Base-by-base conservation (phyloP, 805 yeast genomes). In the Schwanniomyces pseudopolymorphus region DNA sequence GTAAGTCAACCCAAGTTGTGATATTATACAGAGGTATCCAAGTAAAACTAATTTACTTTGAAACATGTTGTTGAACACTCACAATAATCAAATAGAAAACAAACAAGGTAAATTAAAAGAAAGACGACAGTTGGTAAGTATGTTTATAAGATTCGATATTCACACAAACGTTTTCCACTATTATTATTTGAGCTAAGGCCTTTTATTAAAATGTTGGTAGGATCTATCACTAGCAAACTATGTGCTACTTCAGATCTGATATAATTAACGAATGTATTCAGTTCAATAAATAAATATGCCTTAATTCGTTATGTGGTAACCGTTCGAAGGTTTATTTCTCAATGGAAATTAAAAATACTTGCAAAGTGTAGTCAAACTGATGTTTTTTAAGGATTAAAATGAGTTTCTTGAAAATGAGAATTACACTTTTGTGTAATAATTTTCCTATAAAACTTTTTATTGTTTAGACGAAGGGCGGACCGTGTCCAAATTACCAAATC, bases 401-500 rank as follows among this genome's bases (percentile, higher is more conserved):
- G 33, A 27, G 33, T 27, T 27, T 13, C 14, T 27, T 16, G 10
- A 31, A 17, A 14, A 6, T 14, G 35, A 17, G 13, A 43, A 33
- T 36, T 26, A 19, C 13, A 27, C 11, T 43, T 43, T 43, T 43
- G 46, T 43, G 46, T 37, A 38, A 43, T 36, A 43, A 43, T 43
- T 43, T 43, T 26, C 45, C 14, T 8, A 9, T 36, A 45, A 46
- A 41, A 37, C 44, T 19, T 36, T 19, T 19, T 36, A 36, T 36
- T 36, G 39, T 36, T 33, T 36, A 13, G 25, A 36, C 9, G 24
- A 36, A 31, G 35, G 39, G 25, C 39, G 25, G 39, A 36, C 39
- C 39, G 39, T 36, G 39, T 36, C n/a, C 25, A 5, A 14, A 36
- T 36, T 36, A 20, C 39, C 39, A 21, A 36, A 36, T 36, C 39